Conservation (phyloP, 106 monocot genomes). For the Dactylorhiza incarnata region DNA sequence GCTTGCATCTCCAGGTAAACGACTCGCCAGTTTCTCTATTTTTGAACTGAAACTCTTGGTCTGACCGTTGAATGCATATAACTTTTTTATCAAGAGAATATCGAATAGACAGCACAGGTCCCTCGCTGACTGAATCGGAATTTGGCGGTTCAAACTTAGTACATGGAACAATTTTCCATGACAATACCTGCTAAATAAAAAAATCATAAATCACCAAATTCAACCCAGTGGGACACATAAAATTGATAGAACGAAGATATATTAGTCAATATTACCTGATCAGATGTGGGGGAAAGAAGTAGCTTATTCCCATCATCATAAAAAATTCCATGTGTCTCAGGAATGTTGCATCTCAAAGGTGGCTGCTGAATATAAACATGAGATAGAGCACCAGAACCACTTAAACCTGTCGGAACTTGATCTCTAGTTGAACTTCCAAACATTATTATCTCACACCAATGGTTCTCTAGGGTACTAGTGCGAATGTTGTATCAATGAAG, state of each 20-base stretch:
- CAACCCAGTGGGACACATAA: not conserved
- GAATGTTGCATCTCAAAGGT: constrained; percentile 77
- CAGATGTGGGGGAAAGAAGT: constrained; percentile 84
- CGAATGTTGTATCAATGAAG: not conserved
- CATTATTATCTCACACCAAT: constrained; percentile 10
- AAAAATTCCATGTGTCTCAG: constrained; percentile 83
- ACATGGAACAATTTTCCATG: constrained; percentile 70
- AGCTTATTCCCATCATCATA: constrained; percentile 98
- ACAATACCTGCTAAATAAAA: constrained; percentile 60
- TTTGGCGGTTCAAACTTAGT: constrained; percentile 52
- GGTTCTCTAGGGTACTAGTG: not conserved
- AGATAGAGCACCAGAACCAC: constrained; percentile 67
- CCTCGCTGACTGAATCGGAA: constrained; percentile 80
- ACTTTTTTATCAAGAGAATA: constrained; percentile 83
- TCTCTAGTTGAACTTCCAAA: constrained; percentile 16
- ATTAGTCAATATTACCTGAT: constrained; percentile 46
- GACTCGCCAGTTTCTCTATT: constrained; percentile 72
- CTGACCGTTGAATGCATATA: constrained; percentile 83
- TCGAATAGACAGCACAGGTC: constrained; percentile 65
- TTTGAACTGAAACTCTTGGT: constrained; percentile 75
- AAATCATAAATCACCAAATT: not conserved
- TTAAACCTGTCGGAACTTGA: constrained; percentile 31
- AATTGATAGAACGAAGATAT: not conserved
- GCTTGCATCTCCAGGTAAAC: constrained; percentile 54
- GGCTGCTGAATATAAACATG: constrained; percentile 94